These are phyloP conservation scores for Colletotrichum coccodes DNA, from an alignment of 2,329 filamentous ascomycete species.

Conservation along the genomic window DNA sequence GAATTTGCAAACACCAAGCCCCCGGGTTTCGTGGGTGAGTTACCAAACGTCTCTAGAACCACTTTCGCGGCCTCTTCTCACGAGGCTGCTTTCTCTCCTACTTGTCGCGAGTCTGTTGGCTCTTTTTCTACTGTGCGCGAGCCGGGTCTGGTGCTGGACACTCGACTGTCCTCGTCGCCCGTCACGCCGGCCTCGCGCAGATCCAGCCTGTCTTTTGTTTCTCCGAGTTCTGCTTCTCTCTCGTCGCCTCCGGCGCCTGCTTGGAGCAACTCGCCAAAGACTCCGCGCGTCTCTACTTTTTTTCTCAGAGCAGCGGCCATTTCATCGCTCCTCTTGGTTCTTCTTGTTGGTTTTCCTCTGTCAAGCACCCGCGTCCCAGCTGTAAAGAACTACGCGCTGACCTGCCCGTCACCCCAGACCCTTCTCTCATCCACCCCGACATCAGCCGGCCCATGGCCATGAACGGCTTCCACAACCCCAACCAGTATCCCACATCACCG, in stretches of 20 bases:
- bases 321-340: conserved; percentile 61
- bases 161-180: conserved; percentile 40
- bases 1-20: conserved; percentile 60
- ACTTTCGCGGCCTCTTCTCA: conserved; percentile 25
- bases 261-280: conserved; percentile 42
- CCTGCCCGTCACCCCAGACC: conserved; percentile 55
- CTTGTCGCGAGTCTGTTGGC: conserved; percentile 35
- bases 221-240: conserved; percentile 45
- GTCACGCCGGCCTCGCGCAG: conserved; percentile 39
- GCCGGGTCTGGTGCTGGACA: conserved; percentile 39
- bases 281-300: conserved; percentile 54
- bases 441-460: conserved; percentile 61
- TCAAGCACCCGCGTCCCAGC: conserved; percentile 37
- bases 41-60: conserved; percentile 48
- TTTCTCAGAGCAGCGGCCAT: conserved; percentile 63
- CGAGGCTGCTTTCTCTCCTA: conserved; percentile 40
- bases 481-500: conserved; percentile 69
- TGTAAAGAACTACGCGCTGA: conserved; percentile 45
- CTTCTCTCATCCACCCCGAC: conserved; percentile 66
- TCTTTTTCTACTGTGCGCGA: conserved; percentile 35
- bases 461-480: conserved; percentile 58
- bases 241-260: conserved; percentile 42
- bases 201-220: conserved; percentile 42
- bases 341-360: conserved; percentile 62
- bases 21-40: conserved; percentile 67